Base-by-base conservation (phyloP, 257 asterid species). In the Jacaranda mimosifolia region DNA sequence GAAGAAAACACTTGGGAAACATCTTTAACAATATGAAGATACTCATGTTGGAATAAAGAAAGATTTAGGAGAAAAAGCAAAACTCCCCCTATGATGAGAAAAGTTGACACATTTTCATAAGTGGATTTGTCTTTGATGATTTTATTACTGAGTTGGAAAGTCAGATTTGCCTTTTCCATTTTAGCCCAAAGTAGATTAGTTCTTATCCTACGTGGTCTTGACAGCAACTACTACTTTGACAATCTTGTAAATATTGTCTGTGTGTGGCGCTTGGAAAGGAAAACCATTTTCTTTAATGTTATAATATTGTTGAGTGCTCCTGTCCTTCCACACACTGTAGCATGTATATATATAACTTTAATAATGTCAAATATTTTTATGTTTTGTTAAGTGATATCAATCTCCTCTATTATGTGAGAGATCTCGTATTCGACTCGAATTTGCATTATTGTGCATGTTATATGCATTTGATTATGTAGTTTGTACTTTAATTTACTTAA, bases 21-120 rank as follows among this genome's bases (percentile, higher is more conserved):
- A 84, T 74, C 74, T 66, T 64, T 63, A 74, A 77, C 85, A 73
- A 70, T 63, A 19, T 45, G 77, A 75, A 85, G 87, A 80, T 83
- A n/a, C 73, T 80, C 14, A 68, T 86, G 89, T 77, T 83, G 85
- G 84, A 80, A 76, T 70, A 84, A 84, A 81, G 85, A 78, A 78
- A 84, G 85, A 84, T 81, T 84, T 64, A 52, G 68, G 66, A 46
- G 67, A 45, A 36, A 82, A 76, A 79, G 32, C 32, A 7, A 15
- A 46, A n/a, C 70, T 9, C 57, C 56, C 26, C 35, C 52, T 49
- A 74, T 79, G 73, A 73, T 57, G 80, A 74, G 65, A 55, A 83
- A 83, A 83, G 85, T 77, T 13, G 80, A 49, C 73, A 18, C 56
- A 53, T 81, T 81, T 78, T n/a, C 10, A 36, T 15, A 68, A 38